Evolutionary conservation across 2,329 filamentous ascomycete genomes (phyloP).

Genomic region (Talaromyces verruculosus): DNA sequence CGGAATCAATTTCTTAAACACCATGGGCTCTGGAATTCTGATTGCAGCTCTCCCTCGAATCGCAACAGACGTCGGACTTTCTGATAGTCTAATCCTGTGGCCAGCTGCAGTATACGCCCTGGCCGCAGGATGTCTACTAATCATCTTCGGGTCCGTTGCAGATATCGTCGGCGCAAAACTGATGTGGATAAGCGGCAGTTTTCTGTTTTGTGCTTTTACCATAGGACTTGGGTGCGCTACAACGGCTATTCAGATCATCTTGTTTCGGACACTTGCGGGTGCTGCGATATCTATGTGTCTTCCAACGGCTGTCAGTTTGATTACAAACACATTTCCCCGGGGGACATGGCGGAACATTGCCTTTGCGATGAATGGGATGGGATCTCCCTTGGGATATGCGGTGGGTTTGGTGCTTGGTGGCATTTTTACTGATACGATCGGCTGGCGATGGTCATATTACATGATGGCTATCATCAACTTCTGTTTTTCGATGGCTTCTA

Average conservation of each 20-base stretch:
- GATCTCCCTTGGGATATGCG: constrained; percentile 52
- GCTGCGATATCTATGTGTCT: constrained; percentile 48
- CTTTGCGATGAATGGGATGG: constrained; percentile 50
- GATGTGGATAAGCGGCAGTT: constrained; percentile 48
- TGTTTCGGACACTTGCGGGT: constrained; percentile 47
- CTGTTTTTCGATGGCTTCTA: not conserved
- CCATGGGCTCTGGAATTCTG: constrained; percentile 3
- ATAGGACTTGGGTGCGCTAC: constrained; percentile 42
- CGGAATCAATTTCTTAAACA: not conserved
- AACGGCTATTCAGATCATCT: constrained; percentile 43
- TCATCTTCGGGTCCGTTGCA: constrained; percentile 50
- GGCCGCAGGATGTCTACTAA: constrained; percentile 48
- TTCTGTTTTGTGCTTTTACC: constrained; percentile 43
- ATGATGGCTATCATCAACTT: constrained; percentile 19
- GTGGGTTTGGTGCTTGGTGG: constrained; percentile 53
- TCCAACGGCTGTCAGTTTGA: constrained; percentile 49
- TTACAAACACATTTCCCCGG: constrained; percentile 46
- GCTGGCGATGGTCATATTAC: constrained; percentile 50
- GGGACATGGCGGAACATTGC: constrained; percentile 51
- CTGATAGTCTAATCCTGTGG: constrained; percentile 25
- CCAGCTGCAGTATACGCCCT: constrained; percentile 36
- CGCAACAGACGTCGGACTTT: constrained; percentile 24
- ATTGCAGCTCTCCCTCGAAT: constrained; percentile 8
- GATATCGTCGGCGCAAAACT: constrained; percentile 50
- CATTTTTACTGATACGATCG: constrained; percentile 46